phyloP scores from a whole-genome alignment of 2,329 filamentous ascomycete species.

The Hymenoscyphus linearis region DNA sequence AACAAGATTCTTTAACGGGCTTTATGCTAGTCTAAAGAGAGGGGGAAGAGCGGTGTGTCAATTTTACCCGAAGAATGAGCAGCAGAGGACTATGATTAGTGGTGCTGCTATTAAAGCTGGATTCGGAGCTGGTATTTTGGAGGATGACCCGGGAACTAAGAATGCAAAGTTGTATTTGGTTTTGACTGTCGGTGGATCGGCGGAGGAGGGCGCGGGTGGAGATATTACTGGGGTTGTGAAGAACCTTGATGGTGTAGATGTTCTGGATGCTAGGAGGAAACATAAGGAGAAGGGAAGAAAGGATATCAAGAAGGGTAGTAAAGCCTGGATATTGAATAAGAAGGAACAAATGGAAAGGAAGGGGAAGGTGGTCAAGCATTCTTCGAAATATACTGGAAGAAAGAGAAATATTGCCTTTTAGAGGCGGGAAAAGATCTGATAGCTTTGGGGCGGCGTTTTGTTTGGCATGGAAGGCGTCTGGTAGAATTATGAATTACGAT shows the following conservation, averaged over 20 bases:
- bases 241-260: slow-evolving; percentile 83
- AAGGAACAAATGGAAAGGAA: slow-evolving; percentile 93
- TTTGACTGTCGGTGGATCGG: slow-evolving; percentile 71
- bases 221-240: slow-evolving; percentile 89
- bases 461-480: neutral
- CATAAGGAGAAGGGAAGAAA: slow-evolving; percentile 41
- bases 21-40: slow-evolving; percentile 78
- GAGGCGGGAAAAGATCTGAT: slow-evolving; percentile 1
- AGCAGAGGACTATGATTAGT: slow-evolving; percentile 87
- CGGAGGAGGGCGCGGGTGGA: slow-evolving; percentile 47
- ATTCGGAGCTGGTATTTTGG: slow-evolving; percentile 89
- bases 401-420: slow-evolving; percentile 78
- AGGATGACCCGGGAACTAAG: slow-evolving; percentile 95
- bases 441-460: neutral
- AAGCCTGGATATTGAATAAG: slow-evolving; percentile 77
- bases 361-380: slow-evolving; percentile 88
- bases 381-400: slow-evolving; percentile 88
- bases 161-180: slow-evolving; percentile 96
- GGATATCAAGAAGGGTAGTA: slow-evolving; percentile 72
- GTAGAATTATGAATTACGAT: slow-evolving; percentile 1
- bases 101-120: slow-evolving; percentile 86
- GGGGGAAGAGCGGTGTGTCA: slow-evolving; percentile 92
- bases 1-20: slow-evolving; percentile 81
- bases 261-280: slow-evolving; percentile 45
- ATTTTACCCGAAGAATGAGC: slow-evolving; percentile 95